Base-by-base conservation (phyloP, 2,329 filamentous ascomycete genomes). In the Paecilomyces fulvus region DNA sequence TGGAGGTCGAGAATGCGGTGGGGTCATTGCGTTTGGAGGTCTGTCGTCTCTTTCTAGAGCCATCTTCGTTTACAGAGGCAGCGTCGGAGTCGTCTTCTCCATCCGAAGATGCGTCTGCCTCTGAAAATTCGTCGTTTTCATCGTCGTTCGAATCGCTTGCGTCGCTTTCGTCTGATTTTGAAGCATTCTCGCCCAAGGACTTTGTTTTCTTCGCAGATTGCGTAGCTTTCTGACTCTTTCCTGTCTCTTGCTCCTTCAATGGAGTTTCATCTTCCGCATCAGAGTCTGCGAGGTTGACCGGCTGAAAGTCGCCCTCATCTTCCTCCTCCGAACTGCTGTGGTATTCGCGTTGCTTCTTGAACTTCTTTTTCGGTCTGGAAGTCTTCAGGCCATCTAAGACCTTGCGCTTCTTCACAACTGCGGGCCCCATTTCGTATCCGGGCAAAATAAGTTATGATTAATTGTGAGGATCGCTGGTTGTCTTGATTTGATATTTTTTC, bases 1-100 rank as follows among this genome's bases (percentile, higher is more conserved):
- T 90, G 53, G 91, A 96, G 1, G 87, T 95, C 23, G 92, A 90
- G 72, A 99, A 97, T 54, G 90, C 91, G 61, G 82, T 79, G 2
- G 94, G 92, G 73, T 99, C 92, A 75, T 96, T 95, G 68, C 92
- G 87, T 76, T 97, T 97, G 11, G 73, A 63, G 9, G 73, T 61
- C 8, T 64, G 53, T 59, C 63, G 69, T 25, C 65, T 71, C 48
- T 70, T 67, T 53, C 75, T 74, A 56, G 68, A 70, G 51, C 73
- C 73, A 53, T 69, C 69, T 7, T 70, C 70, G 2, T 73, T 67
- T 25, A 67, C 67, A 9, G 69, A 70, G 12, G 61, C 60, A 49
- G 59, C 64, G 33, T 67, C 61, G 17, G 63, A 60, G 46, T 72
- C 69, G 17, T 67, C 63, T 49, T 65, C 21, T 21, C 21, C 63